Evolutionary conservation across 78 protist genomes (phyloP).

Genomic region (Dictyostelium purpureum): DNA sequence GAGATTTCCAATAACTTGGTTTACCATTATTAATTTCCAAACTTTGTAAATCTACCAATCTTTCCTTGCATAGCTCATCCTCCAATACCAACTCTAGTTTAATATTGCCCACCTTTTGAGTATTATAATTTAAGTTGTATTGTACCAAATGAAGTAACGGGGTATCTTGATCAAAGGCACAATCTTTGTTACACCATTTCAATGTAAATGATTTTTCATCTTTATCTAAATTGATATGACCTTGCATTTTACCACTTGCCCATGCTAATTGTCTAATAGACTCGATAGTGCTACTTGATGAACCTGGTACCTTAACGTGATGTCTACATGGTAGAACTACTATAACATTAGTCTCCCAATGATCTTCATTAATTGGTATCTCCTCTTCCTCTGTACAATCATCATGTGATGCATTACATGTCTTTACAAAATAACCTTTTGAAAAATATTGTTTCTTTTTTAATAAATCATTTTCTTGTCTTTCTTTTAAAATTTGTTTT

Average conservation of each 20-base stretch:
- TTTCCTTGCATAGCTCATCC: constrained; percentile 45
- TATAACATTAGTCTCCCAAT: constrained; percentile 54
- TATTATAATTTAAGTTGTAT: neutral
- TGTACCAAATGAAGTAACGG: neutral
- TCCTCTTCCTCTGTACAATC: constrained; percentile 44
- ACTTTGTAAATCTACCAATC: constrained; percentile 29
- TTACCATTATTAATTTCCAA: constrained; percentile 12
- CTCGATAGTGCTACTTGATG: constrained; percentile 27
- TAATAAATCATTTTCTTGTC: neutral
- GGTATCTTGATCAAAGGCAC: constrained; percentile 14
- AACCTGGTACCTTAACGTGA: constrained; percentile 31
- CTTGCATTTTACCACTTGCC: constrained; percentile 74
- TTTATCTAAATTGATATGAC: constrained; percentile 23
- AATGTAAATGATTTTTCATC: constrained; percentile 12
- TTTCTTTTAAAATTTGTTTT: neutral
- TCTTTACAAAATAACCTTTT: neutral
- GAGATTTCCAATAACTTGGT: constrained; percentile 49
- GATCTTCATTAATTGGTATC: neutral
- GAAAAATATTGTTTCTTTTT: constrained; percentile 12
- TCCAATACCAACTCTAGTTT: constrained; percentile 41
- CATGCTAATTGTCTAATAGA: constrained; percentile 49
- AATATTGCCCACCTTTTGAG: neutral
- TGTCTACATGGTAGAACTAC: constrained; percentile 68
- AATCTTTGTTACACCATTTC: constrained; percentile 9
- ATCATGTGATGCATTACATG: constrained; percentile 34